Base-by-base conservation (phyloP, 192 early-diverging fungal species). In the Linderina pennispora region DNA sequence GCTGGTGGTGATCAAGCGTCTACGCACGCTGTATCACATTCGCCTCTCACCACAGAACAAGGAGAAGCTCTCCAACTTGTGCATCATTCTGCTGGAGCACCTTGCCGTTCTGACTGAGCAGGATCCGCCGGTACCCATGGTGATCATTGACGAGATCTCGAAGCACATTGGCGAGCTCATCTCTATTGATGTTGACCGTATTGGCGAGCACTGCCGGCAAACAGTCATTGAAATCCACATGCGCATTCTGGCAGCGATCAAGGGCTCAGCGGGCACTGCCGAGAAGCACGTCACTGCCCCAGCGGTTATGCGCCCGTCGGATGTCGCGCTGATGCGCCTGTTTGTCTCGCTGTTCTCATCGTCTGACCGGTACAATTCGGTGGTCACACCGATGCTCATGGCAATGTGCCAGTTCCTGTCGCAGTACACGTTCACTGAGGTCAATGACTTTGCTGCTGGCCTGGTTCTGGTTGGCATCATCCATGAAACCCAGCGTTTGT, bases 351-450 rank as follows among this genome's bases (percentile, higher is more conserved):
- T 97, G 8, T 96, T 90, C 62, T 92, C 96, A 2, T 81, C 89
- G n/a, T 93, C 94, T 0, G 96, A 98, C 80, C 81, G 85, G 28
- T 78, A 81, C 47, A 92, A 98, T 58, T 59, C 82, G 5, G 81
- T 97, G 4, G 74, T 88, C 5, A 97, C 94, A 2, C 95, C 94
- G 10, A 79, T 89, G 26, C 73, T 86, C 40, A 50, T 94, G 2
- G 64, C 88, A n/a, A 83, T 94, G 61, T 67, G 74, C 31, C 83
- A 91, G 63, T 89, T 80, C 48, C 67, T 98, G 3, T 50, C 70
- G 21, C 84, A 90, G 62, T 72, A 77, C 44, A 75, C 75, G 32
- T 70, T 85, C 20, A 42, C 39, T 4, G 77, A 61, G 14, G 52
- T 80, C 45, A 56, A 65, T 11, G 91, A 90, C 62, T 40, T 88